Conservation (phyloP, 1,284 basidiomycete genomes). For the Kalmanozyma brasiliensis region DNA sequence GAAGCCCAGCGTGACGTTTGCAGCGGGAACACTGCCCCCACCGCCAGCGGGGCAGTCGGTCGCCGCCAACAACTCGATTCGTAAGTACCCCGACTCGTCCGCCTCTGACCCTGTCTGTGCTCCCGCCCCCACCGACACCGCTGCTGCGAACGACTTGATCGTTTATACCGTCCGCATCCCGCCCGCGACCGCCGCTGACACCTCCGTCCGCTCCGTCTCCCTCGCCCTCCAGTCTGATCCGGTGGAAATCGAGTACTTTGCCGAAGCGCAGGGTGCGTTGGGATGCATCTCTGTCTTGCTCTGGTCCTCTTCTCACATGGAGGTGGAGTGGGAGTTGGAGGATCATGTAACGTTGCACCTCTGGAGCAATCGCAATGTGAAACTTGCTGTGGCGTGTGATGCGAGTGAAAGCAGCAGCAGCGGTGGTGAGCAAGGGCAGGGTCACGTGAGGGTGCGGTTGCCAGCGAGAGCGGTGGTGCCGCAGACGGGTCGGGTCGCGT, state of each 20-base stretch:
- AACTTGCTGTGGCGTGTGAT: slow-evolving; percentile 7
- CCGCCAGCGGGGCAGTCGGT: slow-evolving; percentile 6
- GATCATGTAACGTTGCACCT: slow-evolving; percentile 10
- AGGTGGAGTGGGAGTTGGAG: slow-evolving; percentile 12
- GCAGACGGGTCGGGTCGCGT: slow-evolving; percentile 9
- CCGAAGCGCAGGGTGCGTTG: slow-evolving; percentile 41
- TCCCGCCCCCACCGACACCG: not conserved
- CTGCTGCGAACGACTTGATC: slow-evolving; percentile 12
- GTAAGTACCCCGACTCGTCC: too few species aligned
- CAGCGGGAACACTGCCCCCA: slow-evolving; percentile 14
- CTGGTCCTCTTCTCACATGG: slow-evolving; percentile 11
- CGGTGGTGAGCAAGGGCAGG: slow-evolving; percentile 7
- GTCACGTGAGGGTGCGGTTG: slow-evolving; percentile 16
- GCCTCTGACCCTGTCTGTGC: slow-evolving; percentile 14
- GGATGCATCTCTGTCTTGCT: slow-evolving; percentile 37
- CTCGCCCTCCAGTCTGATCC: slow-evolving; percentile 22
- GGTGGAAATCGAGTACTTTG: slow-evolving; percentile 37
- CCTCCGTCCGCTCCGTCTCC: slow-evolving; percentile 2
- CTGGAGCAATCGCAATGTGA: slow-evolving; percentile 1
- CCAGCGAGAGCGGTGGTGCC: slow-evolving; percentile 7
- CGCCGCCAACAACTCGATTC: too few species aligned
- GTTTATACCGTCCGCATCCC: slow-evolving; percentile 6
- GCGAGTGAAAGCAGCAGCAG: slow-evolving; percentile 5
- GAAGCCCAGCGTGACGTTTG: slow-evolving; percentile 26
- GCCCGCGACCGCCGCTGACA: slow-evolving; percentile 29